phyloP scores from a whole-genome alignment of 495 filamentous ascomycete species.

The Hypoxylon trugodes region DNA sequence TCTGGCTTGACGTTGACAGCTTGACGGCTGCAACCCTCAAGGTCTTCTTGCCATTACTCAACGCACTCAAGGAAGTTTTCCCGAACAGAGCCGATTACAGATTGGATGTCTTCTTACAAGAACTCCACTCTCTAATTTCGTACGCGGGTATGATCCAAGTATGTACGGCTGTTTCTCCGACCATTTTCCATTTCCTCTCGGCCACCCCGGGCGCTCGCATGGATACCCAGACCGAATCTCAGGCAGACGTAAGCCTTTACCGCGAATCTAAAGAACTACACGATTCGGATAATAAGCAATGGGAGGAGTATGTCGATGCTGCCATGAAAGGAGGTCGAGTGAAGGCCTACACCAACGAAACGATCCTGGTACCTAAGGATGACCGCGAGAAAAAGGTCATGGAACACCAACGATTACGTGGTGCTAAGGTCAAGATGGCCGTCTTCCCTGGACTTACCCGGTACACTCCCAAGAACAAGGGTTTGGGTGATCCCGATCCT shows the following conservation, averaged over 20 bases:
- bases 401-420: conserved; percentile 40
- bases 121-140: conserved; percentile 55
- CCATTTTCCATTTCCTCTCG: conserved; percentile 55
- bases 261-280: conserved; percentile 38
- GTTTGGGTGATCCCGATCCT: conserved; percentile 2
- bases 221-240: conserved; percentile 45
- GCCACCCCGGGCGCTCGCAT: conserved; percentile 51
- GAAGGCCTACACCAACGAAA: background rate
- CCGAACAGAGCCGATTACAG: conserved; percentile 11
- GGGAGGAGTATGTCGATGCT: conserved; percentile 1
- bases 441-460: conserved; percentile 51
- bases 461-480: conserved; percentile 38
- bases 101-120: conserved; percentile 48
- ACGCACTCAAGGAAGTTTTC: conserved; percentile 44
- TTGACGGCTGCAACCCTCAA: conserved; percentile 50
- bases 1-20: conserved; percentile 53
- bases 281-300: conserved; percentile 21
- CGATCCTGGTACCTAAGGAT: conserved; percentile 10
- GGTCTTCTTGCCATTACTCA: conserved; percentile 53
- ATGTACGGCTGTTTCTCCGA: conserved; percentile 52
- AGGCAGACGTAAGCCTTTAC: conserved; percentile 48
- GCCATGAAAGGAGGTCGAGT: background rate
- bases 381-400: conserved; percentile 7
- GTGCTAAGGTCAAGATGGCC: conserved; percentile 52
- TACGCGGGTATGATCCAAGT: conserved; percentile 55